A percentile compares a stretch with the other conserved stretches of the same genome.
These are phyloP conservation scores for Aspergillus phoenicis DNA, from an alignment of 2,329 filamentous ascomycete genomes.

Conservation along the genomic window DNA sequence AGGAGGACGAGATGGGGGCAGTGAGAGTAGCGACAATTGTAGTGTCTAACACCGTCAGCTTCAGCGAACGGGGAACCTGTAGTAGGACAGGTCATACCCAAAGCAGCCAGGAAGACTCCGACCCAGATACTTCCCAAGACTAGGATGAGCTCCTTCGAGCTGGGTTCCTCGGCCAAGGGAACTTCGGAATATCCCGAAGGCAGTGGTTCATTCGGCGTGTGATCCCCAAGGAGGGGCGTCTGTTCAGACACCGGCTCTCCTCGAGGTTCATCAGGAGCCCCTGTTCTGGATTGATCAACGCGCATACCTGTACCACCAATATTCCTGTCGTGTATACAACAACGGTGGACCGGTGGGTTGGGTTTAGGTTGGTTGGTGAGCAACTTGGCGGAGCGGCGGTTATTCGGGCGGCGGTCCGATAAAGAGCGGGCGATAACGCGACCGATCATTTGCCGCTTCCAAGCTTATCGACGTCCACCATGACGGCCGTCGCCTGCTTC, in stretches of 20 bases:
- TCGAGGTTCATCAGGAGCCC: conserved; percentile 3
- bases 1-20: conserved; percentile 79
- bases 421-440: background rate
- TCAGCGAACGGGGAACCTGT: background rate
- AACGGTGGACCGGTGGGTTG: too few relatives aligned
- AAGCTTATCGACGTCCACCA: too few relatives aligned
- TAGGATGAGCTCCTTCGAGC: conserved; percentile 49
- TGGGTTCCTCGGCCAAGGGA: conserved; percentile 48
- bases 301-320: conserved; percentile 14
- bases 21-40: conserved; percentile 86
- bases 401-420: conserved; percentile 6
- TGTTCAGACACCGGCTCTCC: conserved; percentile 30
- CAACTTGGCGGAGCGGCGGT: conserved; percentile 1
- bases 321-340: background rate
- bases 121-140: conserved; percentile 56
- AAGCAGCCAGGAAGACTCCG: conserved; percentile 58
- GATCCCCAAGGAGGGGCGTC: conserved; percentile 34
- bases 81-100: conserved; percentile 43
- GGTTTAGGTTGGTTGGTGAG: background rate
- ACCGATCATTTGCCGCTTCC: background rate
- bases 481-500: too few relatives aligned
- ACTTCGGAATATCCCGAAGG: conserved; percentile 17
- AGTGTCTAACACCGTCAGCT: conserved; percentile 55
- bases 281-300: conserved; percentile 10
- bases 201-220: conserved; percentile 14